Conservation (phyloP, 2,329 filamentous ascomycete species). For the Malbranchea cinnamomea region DNA sequence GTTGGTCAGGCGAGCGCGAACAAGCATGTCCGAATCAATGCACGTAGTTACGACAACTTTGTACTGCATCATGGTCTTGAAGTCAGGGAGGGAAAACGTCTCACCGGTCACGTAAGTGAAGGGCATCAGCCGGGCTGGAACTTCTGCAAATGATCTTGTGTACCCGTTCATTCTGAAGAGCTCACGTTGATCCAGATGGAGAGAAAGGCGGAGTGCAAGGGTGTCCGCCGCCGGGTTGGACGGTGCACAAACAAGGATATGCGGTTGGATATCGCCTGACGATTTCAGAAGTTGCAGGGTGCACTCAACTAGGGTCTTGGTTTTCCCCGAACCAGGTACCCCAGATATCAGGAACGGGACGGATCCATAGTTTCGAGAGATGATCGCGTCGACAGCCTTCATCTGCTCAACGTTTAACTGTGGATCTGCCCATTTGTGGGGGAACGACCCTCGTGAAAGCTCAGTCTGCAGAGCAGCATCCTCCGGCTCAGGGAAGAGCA, state of each 20-base stretch:
- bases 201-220: slow-evolving; percentile 24
- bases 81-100: slow-evolving; percentile 28
- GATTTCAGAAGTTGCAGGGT: slow-evolving; percentile 18
- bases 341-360: slow-evolving; percentile 35
- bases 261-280: slow-evolving; percentile 10
- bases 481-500: slow-evolving; percentile 28
- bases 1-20: slow-evolving; percentile 29
- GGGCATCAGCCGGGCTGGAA: slow-evolving; percentile 23
- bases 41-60: slow-evolving; percentile 31
- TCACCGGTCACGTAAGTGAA: slow-evolving; percentile 26
- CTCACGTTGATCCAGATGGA: slow-evolving; percentile 21
- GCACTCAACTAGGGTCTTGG: slow-evolving; percentile 35
- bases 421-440: slow-evolving; percentile 24
- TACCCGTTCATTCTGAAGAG: slow-evolving; percentile 30
- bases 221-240: slow-evolving; percentile 34
- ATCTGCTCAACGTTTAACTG: slow-evolving; percentile 35
- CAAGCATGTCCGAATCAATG: slow-evolving; percentile 26
- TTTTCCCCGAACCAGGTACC: slow-evolving; percentile 39
- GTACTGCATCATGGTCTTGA: slow-evolving; percentile 24
- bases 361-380: slow-evolving; percentile 27
- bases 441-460: slow-evolving; percentile 21
- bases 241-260: slow-evolving; percentile 31
- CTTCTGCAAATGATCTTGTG: slow-evolving; percentile 27
- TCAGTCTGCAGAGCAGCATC: slow-evolving; percentile 25
- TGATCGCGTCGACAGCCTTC: slow-evolving; percentile 30